A percentile compares a stretch with the other conserved stretches of the same genome.
Conservation (phyloP, 345 rosid genomes). For the Erodium maritimum region DNA sequence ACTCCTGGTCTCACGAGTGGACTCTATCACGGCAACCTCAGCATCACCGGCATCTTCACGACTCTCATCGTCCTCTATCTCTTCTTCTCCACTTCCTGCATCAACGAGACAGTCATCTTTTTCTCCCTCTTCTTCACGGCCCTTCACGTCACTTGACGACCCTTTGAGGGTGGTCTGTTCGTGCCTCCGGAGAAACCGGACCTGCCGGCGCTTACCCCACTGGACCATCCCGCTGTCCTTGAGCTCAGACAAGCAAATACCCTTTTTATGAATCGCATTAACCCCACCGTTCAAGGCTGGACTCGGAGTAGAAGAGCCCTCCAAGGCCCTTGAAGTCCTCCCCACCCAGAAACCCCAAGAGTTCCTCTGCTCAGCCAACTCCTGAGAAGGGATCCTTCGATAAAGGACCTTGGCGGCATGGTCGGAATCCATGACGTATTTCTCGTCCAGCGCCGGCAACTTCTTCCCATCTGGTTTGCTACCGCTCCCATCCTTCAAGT, state of each 20-base stretch:
- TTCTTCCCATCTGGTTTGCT: slow-evolving; percentile 20
- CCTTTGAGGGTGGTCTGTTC: slow-evolving; percentile 7
- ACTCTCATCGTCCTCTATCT: not conserved
- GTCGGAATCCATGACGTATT: slow-evolving; percentile 36
- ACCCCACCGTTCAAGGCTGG: slow-evolving; percentile 13
- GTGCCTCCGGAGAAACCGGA: slow-evolving; percentile 28
- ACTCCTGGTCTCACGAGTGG: not conserved
- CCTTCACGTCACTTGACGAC: slow-evolving; percentile 7
- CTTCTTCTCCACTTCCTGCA: not conserved
- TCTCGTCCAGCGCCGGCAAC: slow-evolving; percentile 67
- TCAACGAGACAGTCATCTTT: slow-evolving; percentile 11
- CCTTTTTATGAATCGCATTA: slow-evolving; percentile 21
- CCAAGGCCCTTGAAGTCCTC: slow-evolving; percentile 9
- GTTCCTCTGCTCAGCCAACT: slow-evolving; percentile 30
- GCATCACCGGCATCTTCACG: not conserved
- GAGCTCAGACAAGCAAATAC: slow-evolving; percentile 40
- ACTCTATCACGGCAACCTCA: not conserved
- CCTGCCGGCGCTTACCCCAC: slow-evolving; percentile 72
- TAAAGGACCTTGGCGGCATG: slow-evolving; percentile 52
- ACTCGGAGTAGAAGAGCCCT: slow-evolving; percentile 5
- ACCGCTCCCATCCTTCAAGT: slow-evolving; percentile 29
- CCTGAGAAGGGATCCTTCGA: slow-evolving; percentile 42
- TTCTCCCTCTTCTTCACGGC: slow-evolving; percentile 12
- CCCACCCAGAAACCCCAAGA: slow-evolving; percentile 58
- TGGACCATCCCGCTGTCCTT: slow-evolving; percentile 33